Base-by-base conservation (phyloP, 2,329 filamentous ascomycete genomes). In the Polytolypa hystricis region DNA sequence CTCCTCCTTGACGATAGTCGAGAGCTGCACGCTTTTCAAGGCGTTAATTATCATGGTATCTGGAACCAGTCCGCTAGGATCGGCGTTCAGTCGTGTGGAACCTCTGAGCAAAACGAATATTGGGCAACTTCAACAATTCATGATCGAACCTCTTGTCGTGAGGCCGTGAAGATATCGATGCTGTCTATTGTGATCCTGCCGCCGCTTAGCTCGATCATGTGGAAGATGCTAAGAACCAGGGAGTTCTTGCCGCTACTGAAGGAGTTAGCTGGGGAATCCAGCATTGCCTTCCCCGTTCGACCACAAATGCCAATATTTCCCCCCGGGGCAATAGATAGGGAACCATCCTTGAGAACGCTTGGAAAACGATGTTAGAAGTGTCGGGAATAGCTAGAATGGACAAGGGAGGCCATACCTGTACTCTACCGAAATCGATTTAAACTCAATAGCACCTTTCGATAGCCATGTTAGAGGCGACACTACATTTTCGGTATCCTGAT, bases 181-280 rank as follows among this genome's bases (percentile, higher is more conserved):
- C 56, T 61, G 28, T 69, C 65, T 31, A 68, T 60, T 6, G 44
- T 49, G 39, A 69, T 64, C 2, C 44, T 51, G 17, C 65, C 65
- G 11, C 47, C 47, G 18, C 46, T 55, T 4, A 62, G 41, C 27
- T 64, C 60, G 16, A 66, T 48, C 57, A 66, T 62, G 23, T 59
- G 55, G 50, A 65, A 62, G 17, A 66, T 46, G 23, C 54, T 54
- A 43, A 60, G 52, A 14, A 65, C 53, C 35, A 66, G 51, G 1
- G 62, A 64, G 10, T 54, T 58, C 50, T 66, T 66, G 32, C 63
- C 63, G 44, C 62, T 65, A 29, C 30, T 25, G 17, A 5, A 33
- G 15, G 19, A 39, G 32, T 38, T 17, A n/a, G n/a, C n/a, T n/a
- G n/a, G n/a, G n/a, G n/a, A n/a, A n/a, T n/a, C n/a, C n/a, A n/a